These are phyloP conservation scores for Penicillium ucsense DNA, from an alignment of 495 filamentous ascomycete species.

Conservation along the genomic window DNA sequence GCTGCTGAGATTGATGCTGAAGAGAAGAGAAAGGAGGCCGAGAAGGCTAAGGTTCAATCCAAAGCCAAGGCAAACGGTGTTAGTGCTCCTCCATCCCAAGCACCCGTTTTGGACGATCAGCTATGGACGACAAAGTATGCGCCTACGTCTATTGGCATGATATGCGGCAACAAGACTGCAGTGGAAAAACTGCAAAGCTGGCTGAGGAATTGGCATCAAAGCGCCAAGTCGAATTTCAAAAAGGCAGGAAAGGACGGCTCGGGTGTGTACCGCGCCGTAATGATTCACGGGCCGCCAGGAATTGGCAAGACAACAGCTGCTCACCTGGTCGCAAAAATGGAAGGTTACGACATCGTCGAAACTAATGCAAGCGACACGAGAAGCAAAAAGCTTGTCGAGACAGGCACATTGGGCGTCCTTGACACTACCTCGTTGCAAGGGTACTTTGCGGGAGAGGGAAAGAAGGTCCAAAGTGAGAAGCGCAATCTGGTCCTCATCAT, in stretches of 20 bases:
- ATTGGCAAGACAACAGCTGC: conserved; percentile 98
- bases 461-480: conserved; percentile 68
- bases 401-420: conserved; percentile 73
- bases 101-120: conserved; percentile 44
- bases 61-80: conserved; percentile 14
- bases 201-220: conserved; percentile 72
- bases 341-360: conserved; percentile 89
- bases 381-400: conserved; percentile 94
- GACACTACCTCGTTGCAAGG: conserved; percentile 89
- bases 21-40: conserved; percentile 44
- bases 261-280: conserved; percentile 70
- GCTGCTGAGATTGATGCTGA: conserved; percentile 72
- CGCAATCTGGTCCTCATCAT: conserved; percentile 94
- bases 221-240: conserved; percentile 64
- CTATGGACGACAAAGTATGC: conserved; percentile 97
- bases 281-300: conserved; percentile 89
- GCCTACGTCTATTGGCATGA: conserved; percentile 69
- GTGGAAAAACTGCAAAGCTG: conserved; percentile 86
- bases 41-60: conserved; percentile 29
- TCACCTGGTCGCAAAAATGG: conserved; percentile 84
- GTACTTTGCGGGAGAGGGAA: conserved; percentile 79
- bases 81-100: conserved; percentile 10
- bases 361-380: conserved; percentile 95
- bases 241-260: conserved; percentile 72
- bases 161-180: conserved; percentile 87